A percentile compares a stretch with the other conserved stretches of the same genome.
These are phyloP conservation scores for Candida dajiaensis DNA, from an alignment of 805 yeast genomes.

Conservation along the genomic window DNA sequence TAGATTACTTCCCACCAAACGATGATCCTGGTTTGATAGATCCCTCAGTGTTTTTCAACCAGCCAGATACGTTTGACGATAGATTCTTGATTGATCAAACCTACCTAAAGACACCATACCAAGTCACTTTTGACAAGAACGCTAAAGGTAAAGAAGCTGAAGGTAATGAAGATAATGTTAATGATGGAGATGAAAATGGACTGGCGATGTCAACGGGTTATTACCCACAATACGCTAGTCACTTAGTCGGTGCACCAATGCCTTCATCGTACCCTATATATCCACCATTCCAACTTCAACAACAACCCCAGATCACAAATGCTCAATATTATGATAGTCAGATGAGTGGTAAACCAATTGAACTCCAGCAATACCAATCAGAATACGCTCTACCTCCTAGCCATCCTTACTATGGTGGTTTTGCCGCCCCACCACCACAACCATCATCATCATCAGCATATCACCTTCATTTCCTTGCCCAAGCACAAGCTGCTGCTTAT, in stretches of 20 bases:
- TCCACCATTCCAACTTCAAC: slow-evolving; percentile 3
- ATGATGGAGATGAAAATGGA: slow-evolving; percentile 4
- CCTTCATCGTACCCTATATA: neutral
- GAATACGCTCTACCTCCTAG: slow-evolving; percentile 2
- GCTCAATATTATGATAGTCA: slow-evolving; percentile 23
- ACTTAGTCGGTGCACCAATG: neutral
- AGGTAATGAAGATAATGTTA: slow-evolving; percentile 1
- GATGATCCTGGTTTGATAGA: slow-evolving; percentile 17
- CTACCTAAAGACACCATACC: slow-evolving; percentile 33
- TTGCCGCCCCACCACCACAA: neutral
- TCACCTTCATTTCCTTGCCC: neutral
- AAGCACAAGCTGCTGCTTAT: neutral
- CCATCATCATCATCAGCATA: neutral
- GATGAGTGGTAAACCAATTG: slow-evolving; percentile 9
- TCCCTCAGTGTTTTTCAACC: slow-evolving; percentile 30
- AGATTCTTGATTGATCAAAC: slow-evolving; percentile 49
- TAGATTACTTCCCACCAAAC: slow-evolving; percentile 54
- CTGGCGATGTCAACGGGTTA: neutral
- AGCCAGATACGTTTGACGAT: slow-evolving; percentile 31
- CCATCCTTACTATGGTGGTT: neutral
- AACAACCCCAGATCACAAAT: slow-evolving; percentile 18
- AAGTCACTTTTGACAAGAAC: slow-evolving; percentile 14
- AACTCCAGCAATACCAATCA: neutral
- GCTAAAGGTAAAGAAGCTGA: neutral
- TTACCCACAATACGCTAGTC: neutral